These are phyloP conservation scores for Manihot esculenta DNA, from an alignment of 441 rosid species.

Conservation along the genomic window DNA sequence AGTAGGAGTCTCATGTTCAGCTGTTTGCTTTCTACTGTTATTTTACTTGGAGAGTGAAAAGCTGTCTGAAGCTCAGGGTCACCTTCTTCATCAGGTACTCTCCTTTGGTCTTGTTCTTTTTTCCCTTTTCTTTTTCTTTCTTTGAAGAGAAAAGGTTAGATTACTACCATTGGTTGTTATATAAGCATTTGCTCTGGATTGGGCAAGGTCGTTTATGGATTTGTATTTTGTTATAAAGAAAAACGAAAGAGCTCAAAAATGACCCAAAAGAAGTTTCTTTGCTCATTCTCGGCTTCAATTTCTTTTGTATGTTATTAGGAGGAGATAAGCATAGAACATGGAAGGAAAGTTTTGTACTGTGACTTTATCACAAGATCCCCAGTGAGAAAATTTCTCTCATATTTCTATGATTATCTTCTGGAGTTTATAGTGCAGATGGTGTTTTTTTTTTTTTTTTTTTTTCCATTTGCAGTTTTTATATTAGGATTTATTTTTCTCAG, in stretches of 20 bases:
- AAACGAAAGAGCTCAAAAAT: too few species aligned
- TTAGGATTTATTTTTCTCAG: not conserved
- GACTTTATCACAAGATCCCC: not conserved
- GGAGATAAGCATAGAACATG: not conserved
- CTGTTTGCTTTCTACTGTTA: not conserved
- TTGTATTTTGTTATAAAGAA: too few species aligned
- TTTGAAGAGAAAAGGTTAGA: too few species aligned
- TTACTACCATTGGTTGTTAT: too few species aligned
- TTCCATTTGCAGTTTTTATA: not conserved
- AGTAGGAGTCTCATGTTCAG: not conserved
- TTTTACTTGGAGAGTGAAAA: not conserved
- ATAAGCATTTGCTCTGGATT: too few species aligned
- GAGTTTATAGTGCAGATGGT: not conserved
- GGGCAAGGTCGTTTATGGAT: too few species aligned
- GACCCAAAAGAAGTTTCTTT: not conserved
- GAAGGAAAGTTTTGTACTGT: not conserved
- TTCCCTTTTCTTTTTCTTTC: not conserved
- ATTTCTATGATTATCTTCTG: not conserved
- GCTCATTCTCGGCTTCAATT: not conserved
- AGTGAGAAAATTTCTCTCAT: not conserved
- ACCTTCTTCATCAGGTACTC: slow-evolving; percentile 31
- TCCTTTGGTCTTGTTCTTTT: not conserved
- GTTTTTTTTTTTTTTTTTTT: too few species aligned
- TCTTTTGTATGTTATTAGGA: not conserved
- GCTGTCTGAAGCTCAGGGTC: not conserved